A percentile compares a stretch with the other conserved stretches of the same genome.
Evolutionary conservation across 1,139 yeast species (phyloP).

Genomic region (Suhomyces kunorum): DNA sequence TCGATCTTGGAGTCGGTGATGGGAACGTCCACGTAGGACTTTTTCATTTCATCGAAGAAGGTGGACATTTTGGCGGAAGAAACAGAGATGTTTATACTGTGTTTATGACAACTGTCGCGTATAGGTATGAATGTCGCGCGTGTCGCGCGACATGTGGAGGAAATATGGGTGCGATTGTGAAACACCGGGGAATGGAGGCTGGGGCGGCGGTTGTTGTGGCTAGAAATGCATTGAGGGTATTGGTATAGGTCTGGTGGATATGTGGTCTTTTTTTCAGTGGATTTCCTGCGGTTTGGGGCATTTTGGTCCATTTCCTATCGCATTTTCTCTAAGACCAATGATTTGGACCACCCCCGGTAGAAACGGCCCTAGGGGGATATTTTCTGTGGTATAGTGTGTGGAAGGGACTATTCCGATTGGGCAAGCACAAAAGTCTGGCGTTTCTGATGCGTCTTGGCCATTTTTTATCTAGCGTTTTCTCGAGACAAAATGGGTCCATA

Average conservation of each 20-base stretch:
- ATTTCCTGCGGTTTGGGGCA: too few species aligned
- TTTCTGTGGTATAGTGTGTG: too few species aligned
- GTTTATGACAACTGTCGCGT: slow-evolving; percentile 6
- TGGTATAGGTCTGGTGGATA: neutral
- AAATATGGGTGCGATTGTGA: neutral
- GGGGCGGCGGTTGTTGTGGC: neutral
- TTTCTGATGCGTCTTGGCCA: too few species aligned
- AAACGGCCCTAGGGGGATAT: too few species aligned
- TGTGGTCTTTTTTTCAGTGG: neutral
- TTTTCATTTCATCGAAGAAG: slow-evolving; percentile 76
- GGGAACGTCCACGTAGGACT: slow-evolving; percentile 74
- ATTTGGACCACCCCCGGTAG: too few species aligned
- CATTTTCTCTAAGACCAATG: too few species aligned
- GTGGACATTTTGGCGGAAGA: slow-evolving; percentile 50
- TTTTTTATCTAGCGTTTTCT: too few species aligned
- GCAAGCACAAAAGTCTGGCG: too few species aligned
- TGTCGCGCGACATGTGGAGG: slow-evolving; percentile 4
- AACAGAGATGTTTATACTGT: neutral
- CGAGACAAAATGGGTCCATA: too few species aligned
- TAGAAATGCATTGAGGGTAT: too few species aligned
- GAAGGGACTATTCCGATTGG: too few species aligned
- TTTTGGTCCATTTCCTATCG: too few species aligned
- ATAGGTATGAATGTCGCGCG: neutral
- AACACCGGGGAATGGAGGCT: neutral
- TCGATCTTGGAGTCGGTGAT: slow-evolving; percentile 63